A percentile compares a stretch with the other conserved stretches of the same genome.
Conservation (phyloP, 176 grass and related monocot species). For the Phoenix dactylifera region DNA sequence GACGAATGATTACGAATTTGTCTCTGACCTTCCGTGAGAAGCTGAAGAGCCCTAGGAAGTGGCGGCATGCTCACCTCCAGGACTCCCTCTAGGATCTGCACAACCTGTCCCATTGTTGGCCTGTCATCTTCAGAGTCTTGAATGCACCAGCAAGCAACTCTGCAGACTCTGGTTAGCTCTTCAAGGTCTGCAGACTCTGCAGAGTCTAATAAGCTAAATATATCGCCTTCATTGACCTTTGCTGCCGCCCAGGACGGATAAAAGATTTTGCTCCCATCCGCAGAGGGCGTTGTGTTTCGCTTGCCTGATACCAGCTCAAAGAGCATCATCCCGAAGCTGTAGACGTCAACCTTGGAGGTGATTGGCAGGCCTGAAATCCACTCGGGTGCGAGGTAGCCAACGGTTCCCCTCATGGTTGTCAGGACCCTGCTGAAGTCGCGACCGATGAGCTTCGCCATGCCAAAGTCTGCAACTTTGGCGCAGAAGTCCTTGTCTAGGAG, state of each 20-base stretch:
- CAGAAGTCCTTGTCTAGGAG: too few relatives aligned
- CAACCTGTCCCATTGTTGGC: conserved; percentile 24
- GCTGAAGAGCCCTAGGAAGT: conserved; percentile 8
- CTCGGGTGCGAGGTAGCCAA: conserved; percentile 33
- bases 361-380: conserved; percentile 25
- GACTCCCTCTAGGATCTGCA: conserved; percentile 20
- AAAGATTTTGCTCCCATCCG: not conserved
- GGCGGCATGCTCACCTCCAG: conserved; percentile 15
- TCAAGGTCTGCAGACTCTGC: not conserved
- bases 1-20: too few relatives aligned
- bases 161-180: conserved; percentile 1
- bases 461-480: too few relatives aligned
- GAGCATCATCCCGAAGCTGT: conserved; percentile 40
- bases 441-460: too few relatives aligned
- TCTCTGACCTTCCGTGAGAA: not conserved
- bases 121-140: conserved; percentile 11
- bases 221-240: not conserved
- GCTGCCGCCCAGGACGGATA: conserved; percentile 17
- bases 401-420: conserved; percentile 31
- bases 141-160: conserved; percentile 31
- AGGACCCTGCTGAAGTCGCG: conserved; percentile 16
- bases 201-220: not conserved
- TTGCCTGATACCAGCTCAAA: conserved; percentile 24
- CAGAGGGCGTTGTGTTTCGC: conserved; percentile 3
- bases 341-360: conserved; percentile 25